Evolutionary conservation across 176 grass and related monocot species (phyloP).

Genomic region (Thalia dealbata): DNA sequence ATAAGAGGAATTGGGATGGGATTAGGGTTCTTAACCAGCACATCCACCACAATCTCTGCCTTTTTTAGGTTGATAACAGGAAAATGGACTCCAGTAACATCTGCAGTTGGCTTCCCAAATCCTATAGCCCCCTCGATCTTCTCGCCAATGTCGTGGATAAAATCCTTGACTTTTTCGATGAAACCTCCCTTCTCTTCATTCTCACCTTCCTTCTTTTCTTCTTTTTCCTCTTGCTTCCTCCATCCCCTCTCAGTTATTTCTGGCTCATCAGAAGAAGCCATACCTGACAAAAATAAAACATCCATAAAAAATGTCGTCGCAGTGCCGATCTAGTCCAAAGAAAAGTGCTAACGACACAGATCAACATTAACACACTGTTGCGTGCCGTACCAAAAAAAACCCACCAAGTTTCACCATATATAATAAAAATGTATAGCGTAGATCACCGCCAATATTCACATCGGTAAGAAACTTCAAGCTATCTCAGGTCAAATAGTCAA

Average conservation of each 20-base stretch:
- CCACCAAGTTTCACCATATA: background rate
- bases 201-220: constrained; percentile 10
- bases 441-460: background rate
- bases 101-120: constrained; percentile 82
- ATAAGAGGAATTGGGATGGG: constrained; percentile 87
- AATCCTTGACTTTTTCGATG: constrained; percentile 83
- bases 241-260: constrained; percentile 8
- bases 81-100: constrained; percentile 67
- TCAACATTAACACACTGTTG: background rate
- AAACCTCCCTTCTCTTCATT: constrained; percentile 33
- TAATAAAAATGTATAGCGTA: background rate
- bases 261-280: constrained; percentile 17
- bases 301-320: background rate
- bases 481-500: background rate
- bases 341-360: background rate
- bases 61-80: constrained; percentile 74
- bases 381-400: background rate
- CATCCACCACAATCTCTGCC: constrained; percentile 74
- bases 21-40: constrained; percentile 88
- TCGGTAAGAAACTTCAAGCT: background rate
- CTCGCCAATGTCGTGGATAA: constrained; percentile 92
- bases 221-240: background rate
- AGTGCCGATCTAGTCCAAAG: background rate
- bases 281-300: background rate
- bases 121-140: constrained; percentile 86